These are phyloP conservation scores for Gastrolobium villosum DNA, from an alignment of 306 rosid genomes.

Conservation along the genomic window DNA sequence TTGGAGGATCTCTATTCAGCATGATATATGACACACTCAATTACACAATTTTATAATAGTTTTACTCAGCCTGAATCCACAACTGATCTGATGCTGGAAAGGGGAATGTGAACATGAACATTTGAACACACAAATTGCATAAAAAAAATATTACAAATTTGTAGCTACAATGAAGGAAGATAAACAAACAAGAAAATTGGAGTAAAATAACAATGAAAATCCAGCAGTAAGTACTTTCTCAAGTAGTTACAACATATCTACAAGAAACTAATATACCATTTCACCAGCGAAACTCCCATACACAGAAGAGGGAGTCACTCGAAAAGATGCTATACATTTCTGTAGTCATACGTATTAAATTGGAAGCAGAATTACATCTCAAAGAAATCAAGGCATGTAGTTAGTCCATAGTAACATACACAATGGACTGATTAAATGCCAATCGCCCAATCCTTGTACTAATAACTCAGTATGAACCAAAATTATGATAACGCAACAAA, in stretches of 20 bases:
- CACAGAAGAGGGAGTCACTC: neutral
- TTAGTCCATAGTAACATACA: slow-evolving; percentile 22
- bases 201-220: slow-evolving; percentile 22
- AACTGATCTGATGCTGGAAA: slow-evolving; percentile 20
- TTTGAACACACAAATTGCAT: slow-evolving; percentile 8
- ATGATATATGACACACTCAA: slow-evolving; percentile 1
- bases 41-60: neutral
- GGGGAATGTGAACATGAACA: slow-evolving; percentile 4
- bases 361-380: slow-evolving; percentile 41
- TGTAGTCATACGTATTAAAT: slow-evolving; percentile 18
- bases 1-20: slow-evolving; percentile 21
- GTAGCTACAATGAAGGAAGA: neutral
- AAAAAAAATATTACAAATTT: slow-evolving; percentile 20
- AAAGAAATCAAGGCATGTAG: slow-evolving; percentile 22
- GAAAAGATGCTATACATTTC: slow-evolving; percentile 21
- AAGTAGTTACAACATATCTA: slow-evolving; percentile 19
- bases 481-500: neutral
- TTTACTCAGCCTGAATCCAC: slow-evolving; percentile 24
- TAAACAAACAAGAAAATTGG: slow-evolving; percentile 22
- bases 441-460: slow-evolving; percentile 22
- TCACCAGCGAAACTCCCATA: slow-evolving; percentile 34
- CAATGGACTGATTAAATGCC: slow-evolving; percentile 37
- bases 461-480: slow-evolving; percentile 12
- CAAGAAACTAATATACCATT: slow-evolving; percentile 11
- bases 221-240: neutral